A percentile compares a stretch with the other conserved stretches of the same genome.
Evolutionary conservation across 805 yeast species (phyloP).

Genomic region (Ogataea zsoltii): DNA sequence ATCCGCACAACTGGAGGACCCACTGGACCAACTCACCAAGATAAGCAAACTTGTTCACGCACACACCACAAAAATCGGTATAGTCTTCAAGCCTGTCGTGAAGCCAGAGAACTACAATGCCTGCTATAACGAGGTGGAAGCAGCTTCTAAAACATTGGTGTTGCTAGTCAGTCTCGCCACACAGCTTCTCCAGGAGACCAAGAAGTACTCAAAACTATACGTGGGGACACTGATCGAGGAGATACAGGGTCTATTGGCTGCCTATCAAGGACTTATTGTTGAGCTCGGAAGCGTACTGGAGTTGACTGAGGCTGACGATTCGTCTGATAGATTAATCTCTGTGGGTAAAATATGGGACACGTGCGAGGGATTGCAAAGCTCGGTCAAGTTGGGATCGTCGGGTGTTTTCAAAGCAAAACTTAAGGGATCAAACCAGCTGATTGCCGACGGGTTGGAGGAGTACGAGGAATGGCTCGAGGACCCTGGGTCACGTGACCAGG

Average conservation of each 20-base stretch:
- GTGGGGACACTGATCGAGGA: conserved; percentile 33
- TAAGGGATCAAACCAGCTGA: conserved; percentile 43
- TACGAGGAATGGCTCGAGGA: conserved; percentile 68
- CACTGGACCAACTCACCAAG: conserved; percentile 60
- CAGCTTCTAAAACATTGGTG: conserved; percentile 45
- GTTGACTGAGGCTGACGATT: conserved; percentile 1
- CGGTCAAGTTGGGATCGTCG: conserved; percentile 50
- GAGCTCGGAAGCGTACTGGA: conserved; percentile 22
- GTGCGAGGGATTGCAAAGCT: conserved; percentile 50
- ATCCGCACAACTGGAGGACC: conserved; percentile 38
- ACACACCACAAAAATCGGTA: conserved; percentile 75
- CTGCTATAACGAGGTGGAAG: conserved; percentile 49
- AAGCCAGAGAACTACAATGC: conserved; percentile 41
- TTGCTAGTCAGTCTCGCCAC: conserved; percentile 46
- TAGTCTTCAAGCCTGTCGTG: conserved; percentile 64
- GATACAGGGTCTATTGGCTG: conserved; percentile 17
- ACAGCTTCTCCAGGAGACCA: conserved; percentile 38
- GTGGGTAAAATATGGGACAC: conserved; percentile 74
- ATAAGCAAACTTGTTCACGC: conserved; percentile 63
- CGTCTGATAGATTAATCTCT: conserved; percentile 48
- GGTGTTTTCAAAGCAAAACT: conserved; percentile 53
- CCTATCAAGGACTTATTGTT: conserved; percentile 16
- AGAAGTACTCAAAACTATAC: conserved; percentile 34
- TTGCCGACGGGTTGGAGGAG: conserved; percentile 67
- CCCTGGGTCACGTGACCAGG: conserved; percentile 51